Evolutionary conservation across 106 monocot genomes (phyloP).

Genomic region (Dendrobium huoshanense): DNA sequence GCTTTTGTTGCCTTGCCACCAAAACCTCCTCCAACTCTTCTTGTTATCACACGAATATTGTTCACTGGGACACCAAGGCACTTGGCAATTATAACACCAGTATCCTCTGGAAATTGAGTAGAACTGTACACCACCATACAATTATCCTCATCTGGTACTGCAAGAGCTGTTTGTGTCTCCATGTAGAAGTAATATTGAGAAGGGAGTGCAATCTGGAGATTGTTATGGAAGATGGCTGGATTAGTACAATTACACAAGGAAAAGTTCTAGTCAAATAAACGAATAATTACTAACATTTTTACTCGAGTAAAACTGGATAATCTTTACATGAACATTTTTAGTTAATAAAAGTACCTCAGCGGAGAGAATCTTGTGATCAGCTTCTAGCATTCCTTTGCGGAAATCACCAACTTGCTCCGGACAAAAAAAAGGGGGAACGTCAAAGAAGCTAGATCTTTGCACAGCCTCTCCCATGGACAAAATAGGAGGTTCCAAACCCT

Average conservation of each 20-base stretch:
- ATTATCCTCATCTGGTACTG: slow-evolving; percentile 87
- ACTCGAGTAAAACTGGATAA: too few relatives aligned
- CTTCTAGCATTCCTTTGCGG: slow-evolving; percentile 53
- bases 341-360: slow-evolving; percentile 39
- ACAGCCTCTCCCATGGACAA: slow-evolving; percentile 75
- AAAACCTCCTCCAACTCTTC: slow-evolving; percentile 91
- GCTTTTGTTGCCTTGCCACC: slow-evolving; percentile 67
- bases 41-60: slow-evolving; percentile 77
- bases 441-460: slow-evolving; percentile 52
- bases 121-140: slow-evolving; percentile 77
- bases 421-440: slow-evolving; percentile 30
- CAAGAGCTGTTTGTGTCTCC: slow-evolving; percentile 79
- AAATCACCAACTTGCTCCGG: slow-evolving; percentile 61
- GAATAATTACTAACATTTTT: too few relatives aligned
- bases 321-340: too few relatives aligned
- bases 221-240: not conserved
- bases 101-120: slow-evolving; percentile 44
- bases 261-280: too few relatives aligned
- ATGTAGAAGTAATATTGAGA: slow-evolving; percentile 91
- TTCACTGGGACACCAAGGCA: slow-evolving; percentile 72
- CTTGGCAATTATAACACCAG: slow-evolving; percentile 43
- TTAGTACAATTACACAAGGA: too few relatives aligned
- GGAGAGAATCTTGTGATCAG: slow-evolving; percentile 71
- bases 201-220: slow-evolving; percentile 44
- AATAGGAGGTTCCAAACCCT: slow-evolving; percentile 38